Evolutionary conservation across 2,329 filamentous ascomycete genomes (phyloP).

Genomic region (Mycocentrospora acerina): DNA sequence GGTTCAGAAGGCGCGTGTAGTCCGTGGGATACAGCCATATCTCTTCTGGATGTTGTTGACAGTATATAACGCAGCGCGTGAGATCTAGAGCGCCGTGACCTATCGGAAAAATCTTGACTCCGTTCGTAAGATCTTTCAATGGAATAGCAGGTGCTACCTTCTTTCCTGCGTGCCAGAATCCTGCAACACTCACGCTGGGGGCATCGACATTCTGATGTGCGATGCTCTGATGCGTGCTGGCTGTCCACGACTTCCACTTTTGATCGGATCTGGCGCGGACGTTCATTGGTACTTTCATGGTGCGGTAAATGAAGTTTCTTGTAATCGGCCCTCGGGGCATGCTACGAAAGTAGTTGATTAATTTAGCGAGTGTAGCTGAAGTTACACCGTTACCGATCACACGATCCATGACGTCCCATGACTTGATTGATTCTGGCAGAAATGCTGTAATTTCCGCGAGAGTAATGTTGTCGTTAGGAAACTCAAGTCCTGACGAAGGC

Average conservation of each 20-base stretch:
- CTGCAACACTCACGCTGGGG: constrained; percentile 16
- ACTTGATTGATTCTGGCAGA: constrained; percentile 24
- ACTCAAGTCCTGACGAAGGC: constrained; percentile 14
- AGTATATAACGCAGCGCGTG: constrained; percentile 26
- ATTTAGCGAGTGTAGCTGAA: constrained; percentile 2
- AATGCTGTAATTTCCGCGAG: constrained; percentile 27
- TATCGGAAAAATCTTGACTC: constrained; percentile 23
- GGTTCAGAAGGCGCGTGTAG: constrained; percentile 18
- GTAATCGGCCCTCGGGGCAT: constrained; percentile 11
- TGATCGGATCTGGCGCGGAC: constrained; percentile 9
- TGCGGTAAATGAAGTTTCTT: constrained; percentile 17
- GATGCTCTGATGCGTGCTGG: constrained; percentile 9
- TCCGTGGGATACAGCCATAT: constrained; percentile 28
- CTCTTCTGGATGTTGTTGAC: constrained; percentile 20
- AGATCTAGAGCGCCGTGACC: constrained; percentile 32
- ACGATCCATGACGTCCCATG: constrained; percentile 24
- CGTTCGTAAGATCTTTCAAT: constrained; percentile 25
- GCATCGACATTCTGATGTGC: constrained; percentile 8
- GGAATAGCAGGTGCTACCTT: constrained; percentile 9
- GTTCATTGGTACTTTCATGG: constrained; percentile 19
- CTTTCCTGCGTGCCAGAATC: constrained; percentile 16
- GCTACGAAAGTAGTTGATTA: constrained; percentile 22
- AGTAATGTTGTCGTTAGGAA: constrained; percentile 27
- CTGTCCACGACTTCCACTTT: constrained; percentile 17
- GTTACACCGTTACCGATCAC: constrained; percentile 23